Percentiles rank a stretch among this genome's conserved stretches.
Evolutionary conservation across 345 rosid species (phyloP).

Genomic region (Anastatica hierochuntica): DNA sequence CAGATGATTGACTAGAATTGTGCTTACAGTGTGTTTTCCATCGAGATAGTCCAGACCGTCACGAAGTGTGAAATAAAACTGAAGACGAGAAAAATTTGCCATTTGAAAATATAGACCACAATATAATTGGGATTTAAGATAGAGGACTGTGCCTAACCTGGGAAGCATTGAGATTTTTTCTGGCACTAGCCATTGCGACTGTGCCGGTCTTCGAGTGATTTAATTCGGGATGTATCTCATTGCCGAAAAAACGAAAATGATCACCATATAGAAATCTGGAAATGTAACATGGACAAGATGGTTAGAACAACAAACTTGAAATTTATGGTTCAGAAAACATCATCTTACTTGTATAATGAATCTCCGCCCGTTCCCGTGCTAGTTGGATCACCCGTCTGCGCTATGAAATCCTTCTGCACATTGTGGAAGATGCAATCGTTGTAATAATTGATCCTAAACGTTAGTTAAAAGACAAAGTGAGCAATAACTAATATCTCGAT

Average conservation of each 20-base stretch:
- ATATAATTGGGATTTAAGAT: neutral
- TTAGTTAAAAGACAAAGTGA: too few species aligned
- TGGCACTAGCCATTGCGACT: constrained; percentile 93
- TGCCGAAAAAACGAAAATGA: constrained; percentile 80
- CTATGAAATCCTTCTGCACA: constrained; percentile 84
- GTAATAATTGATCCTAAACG: constrained; percentile 87
- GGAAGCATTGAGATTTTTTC: constrained; percentile 94
- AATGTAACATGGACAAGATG: too few species aligned
- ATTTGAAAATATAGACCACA: neutral
- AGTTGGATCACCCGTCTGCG: constrained; percentile 80
- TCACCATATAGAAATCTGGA: constrained; percentile 76
- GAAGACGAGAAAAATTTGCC: constrained; percentile 6
- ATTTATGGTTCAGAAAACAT: too few species aligned
- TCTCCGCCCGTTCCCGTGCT: constrained; percentile 81
- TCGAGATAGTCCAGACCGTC: constrained; percentile 93
- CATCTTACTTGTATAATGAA: constrained; percentile 77
- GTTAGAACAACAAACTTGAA: too few species aligned
- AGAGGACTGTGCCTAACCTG: constrained; percentile 57
- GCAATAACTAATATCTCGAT: too few species aligned
- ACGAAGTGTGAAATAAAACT: constrained; percentile 86
- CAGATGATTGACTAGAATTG: neutral
- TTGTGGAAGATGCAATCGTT: constrained; percentile 82
- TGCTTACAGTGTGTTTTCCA: constrained; percentile 85
- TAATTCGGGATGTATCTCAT: constrained; percentile 80
- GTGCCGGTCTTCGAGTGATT: constrained; percentile 82